Percentiles rank a stretch among this genome's conserved stretches.
phyloP scores from a whole-genome alignment of 1,284 basidiomycete genomes.

The Ustanciosporium gigantosporum region DNA sequence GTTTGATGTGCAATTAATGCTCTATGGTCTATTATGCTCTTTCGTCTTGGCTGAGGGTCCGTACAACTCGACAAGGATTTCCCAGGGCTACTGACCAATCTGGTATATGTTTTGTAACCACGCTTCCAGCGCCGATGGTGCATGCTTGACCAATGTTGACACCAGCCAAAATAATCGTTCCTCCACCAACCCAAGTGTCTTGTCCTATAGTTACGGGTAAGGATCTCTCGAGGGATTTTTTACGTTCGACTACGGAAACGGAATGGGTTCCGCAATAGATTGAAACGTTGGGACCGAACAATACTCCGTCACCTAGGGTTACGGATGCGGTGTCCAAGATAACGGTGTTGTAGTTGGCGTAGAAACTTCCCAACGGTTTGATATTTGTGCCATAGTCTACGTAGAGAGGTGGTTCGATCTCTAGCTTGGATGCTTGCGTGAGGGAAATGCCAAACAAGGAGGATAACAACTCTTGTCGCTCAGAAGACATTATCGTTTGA shows the following conservation, averaged over 20 bases:
- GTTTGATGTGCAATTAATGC: neutral
- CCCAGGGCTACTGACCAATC: slow-evolving; percentile 63
- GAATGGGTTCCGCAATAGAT: slow-evolving; percentile 51
- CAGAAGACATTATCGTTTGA: slow-evolving; percentile 23
- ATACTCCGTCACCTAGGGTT: slow-evolving; percentile 38
- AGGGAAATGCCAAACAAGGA: slow-evolving; percentile 12
- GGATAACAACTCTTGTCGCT: slow-evolving; percentile 20
- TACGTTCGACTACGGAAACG: slow-evolving; percentile 38
- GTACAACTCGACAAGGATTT: slow-evolving; percentile 64
- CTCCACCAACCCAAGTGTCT: slow-evolving; percentile 61
- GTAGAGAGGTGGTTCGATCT: slow-evolving; percentile 34
- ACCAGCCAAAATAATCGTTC: slow-evolving; percentile 63
- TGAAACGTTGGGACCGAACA: slow-evolving; percentile 50
- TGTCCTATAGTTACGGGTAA: slow-evolving; percentile 44
- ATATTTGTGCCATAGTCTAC: slow-evolving; percentile 54
- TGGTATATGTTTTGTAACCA: slow-evolving; percentile 64
- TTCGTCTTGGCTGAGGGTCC: slow-evolving; percentile 50
- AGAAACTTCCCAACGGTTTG: slow-evolving; percentile 48
- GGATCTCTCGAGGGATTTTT: slow-evolving; percentile 40
- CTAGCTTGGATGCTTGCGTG: slow-evolving; percentile 3
- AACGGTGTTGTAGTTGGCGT: slow-evolving; percentile 47
- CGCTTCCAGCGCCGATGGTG: slow-evolving; percentile 64
- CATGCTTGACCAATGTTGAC: slow-evolving; percentile 64
- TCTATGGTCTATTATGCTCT: slow-evolving; percentile 10
- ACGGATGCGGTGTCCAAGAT: slow-evolving; percentile 51